Evolutionary conservation across 257 asterid species (phyloP), one percentile per base, ranked within the genome.

Genomic region (Echium plantagineum): DNA sequence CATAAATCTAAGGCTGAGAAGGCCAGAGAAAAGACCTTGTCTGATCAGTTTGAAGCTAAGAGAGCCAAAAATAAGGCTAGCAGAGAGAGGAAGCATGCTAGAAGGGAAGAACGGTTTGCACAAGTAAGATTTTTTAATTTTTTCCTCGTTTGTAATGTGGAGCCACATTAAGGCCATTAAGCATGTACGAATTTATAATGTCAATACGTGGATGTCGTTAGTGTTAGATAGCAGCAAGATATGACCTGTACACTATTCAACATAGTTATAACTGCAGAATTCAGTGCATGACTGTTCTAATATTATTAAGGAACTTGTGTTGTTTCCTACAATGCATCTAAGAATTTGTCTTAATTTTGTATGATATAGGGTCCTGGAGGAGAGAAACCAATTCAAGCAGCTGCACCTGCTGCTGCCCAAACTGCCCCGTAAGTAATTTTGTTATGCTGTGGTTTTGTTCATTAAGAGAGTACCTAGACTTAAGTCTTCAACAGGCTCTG

Each of bases 1-100:
- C 97, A 90, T 86, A 87, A 83, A 74, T 75, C 96, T 4, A 90
- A 90, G 94, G 96, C 96, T 21, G 97, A 90, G 79, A 90, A 87
- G 81, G 95, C 95, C 22, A 83, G 96, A 52, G 97, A 90, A 78
- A 90, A 90, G 87, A 83, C 94, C 0, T 59, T 90, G 69, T 80
- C 95, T 15, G 97, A 90, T 61, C 97, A 90, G 77, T 90, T 87
- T 55, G 97, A 87, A 82, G 97, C 97, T 21, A 90, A 81, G 87
- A 81, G 97, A 28, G 96, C 97, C 0, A 90, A 85, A 87, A 90
- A 85, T 76, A 90, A 90, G 82, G 97, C 97, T 21, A 85, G 95
- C 82, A 76, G 97, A 72, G 97, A 90, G 66, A 83, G 97, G 8
- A 90, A 85, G 79, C 15, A 63, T 61, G 96, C 97, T 6, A 83